Conservation (phyloP, 805 yeast genomes). For the Saturnispora zaruensis region DNA sequence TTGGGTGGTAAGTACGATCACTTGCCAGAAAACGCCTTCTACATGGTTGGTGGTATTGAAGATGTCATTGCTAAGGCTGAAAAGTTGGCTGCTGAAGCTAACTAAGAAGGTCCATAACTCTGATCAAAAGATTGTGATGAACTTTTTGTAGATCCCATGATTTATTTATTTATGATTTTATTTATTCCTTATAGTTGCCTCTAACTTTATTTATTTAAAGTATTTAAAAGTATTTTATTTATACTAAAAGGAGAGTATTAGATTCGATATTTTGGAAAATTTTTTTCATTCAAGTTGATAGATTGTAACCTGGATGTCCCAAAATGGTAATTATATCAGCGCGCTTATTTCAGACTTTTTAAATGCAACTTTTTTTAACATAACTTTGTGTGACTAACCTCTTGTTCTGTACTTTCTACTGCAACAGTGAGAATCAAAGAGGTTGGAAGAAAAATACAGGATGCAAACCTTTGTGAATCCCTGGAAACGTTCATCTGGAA, state of each 20-base stretch:
- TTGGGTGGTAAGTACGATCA: conserved; percentile 97
- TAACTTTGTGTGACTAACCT: background rate
- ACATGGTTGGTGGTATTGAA: conserved; percentile 99
- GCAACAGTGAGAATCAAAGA: too few relatives aligned
- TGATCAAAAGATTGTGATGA: conserved; percentile 6
- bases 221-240: background rate
- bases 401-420: background rate
- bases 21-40: conserved; percentile 99
- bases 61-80: conserved; percentile 98
- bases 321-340: conserved; percentile 1
- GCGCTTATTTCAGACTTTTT: background rate
- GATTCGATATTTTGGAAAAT: too few relatives aligned
- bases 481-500: background rate
- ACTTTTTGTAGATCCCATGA: conserved; percentile 7
- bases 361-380: background rate
- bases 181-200: conserved; percentile 9
- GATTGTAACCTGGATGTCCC: background rate
- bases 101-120: conserved; percentile 30
- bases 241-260: background rate
- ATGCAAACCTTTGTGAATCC: background rate
- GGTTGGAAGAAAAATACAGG: background rate
- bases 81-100: conserved; percentile 91
- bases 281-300: background rate
- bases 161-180: conserved; percentile 11
- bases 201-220: background rate